Conservation (phyloP, 306 rosid species). For the Castanea mollissima region DNA sequence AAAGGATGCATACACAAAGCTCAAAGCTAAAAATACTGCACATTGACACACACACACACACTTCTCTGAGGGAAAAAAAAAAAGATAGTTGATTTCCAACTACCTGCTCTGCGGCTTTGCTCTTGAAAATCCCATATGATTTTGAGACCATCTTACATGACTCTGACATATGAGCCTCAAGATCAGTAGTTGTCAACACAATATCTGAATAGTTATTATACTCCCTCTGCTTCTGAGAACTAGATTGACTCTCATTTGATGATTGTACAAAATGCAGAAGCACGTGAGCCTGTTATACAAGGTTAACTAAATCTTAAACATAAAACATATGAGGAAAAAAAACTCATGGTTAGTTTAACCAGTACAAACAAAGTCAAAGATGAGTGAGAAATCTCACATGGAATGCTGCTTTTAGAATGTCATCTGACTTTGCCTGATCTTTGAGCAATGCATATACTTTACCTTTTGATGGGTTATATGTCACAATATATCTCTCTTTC, state of each 20-base stretch:
- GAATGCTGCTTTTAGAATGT: conserved; percentile 92
- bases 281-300: conserved; percentile 77
- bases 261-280: conserved; percentile 72
- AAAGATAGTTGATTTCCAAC: conserved; percentile 17
- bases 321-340: conserved; percentile 4
- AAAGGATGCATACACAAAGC: neutral
- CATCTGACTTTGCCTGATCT: conserved; percentile 93
- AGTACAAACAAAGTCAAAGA: conserved; percentile 16
- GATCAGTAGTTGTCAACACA: conserved; percentile 41
- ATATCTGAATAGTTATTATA: conserved; percentile 30
- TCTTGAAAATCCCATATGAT: conserved; percentile 75
- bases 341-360: neutral
- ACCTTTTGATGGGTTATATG: conserved; percentile 73
- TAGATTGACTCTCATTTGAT: conserved; percentile 31
- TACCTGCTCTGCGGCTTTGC: conserved; percentile 84
- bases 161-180: conserved; percentile 63
- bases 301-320: conserved; percentile 20
- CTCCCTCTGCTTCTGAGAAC: conserved; percentile 37
- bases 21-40: neutral
- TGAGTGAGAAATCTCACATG: conserved; percentile 63
- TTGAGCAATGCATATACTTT: conserved; percentile 93
- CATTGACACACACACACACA: too few species aligned
- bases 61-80: neutral
- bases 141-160: conserved; percentile 74
- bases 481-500: conserved; percentile 85